Conservation (phyloP, 2,329 filamentous ascomycete genomes). For the Ophiostoma sp. region DNA sequence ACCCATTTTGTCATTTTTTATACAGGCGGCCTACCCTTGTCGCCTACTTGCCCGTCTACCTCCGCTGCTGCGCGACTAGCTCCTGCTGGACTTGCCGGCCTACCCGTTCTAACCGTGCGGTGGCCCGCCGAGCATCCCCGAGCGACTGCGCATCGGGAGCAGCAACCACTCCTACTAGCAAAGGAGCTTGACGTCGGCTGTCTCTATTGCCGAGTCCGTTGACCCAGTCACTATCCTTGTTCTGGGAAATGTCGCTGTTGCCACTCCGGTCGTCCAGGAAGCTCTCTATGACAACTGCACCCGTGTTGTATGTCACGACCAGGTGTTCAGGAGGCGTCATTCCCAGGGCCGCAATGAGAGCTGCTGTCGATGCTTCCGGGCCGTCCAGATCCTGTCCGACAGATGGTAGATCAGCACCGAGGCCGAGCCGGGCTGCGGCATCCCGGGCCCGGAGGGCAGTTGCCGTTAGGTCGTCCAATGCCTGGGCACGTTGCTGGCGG, state of each 20-base stretch:
- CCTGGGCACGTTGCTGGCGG: slow-evolving; percentile 34
- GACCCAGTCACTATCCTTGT: no score
- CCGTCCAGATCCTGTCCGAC: slow-evolving; percentile 12
- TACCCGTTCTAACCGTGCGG: slow-evolving; percentile 48
- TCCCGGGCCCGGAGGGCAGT: slow-evolving; percentile 50
- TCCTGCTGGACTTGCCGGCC: slow-evolving; percentile 51
- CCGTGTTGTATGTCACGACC: slow-evolving; percentile 51
- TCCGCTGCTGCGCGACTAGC: slow-evolving; percentile 39
- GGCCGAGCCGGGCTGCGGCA: slow-evolving; percentile 46
- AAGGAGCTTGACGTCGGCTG: slow-evolving; percentile 32
- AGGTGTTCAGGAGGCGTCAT: slow-evolving; percentile 49
- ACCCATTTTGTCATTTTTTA: neutral
- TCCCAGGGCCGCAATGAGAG: slow-evolving; percentile 42
- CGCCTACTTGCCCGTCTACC: neutral
- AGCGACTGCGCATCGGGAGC: slow-evolving; percentile 44
- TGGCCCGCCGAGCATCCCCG: slow-evolving; percentile 48
- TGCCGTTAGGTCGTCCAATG: slow-evolving; percentile 49
- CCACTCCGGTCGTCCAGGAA: slow-evolving; percentile 37
- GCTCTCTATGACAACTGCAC: slow-evolving; percentile 36
- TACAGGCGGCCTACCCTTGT: neutral
- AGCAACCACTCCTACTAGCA: slow-evolving; percentile 52
- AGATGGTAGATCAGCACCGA: slow-evolving; percentile 33
- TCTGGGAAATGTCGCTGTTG: no score
- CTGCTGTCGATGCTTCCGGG: slow-evolving; percentile 40
- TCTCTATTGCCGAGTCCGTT: neutral